A percentile compares a stretch with the other conserved stretches of the same genome.
phyloP scores from a whole-genome alignment of 352 stramenopile species.

The Phytophthora crassamura region DNA sequence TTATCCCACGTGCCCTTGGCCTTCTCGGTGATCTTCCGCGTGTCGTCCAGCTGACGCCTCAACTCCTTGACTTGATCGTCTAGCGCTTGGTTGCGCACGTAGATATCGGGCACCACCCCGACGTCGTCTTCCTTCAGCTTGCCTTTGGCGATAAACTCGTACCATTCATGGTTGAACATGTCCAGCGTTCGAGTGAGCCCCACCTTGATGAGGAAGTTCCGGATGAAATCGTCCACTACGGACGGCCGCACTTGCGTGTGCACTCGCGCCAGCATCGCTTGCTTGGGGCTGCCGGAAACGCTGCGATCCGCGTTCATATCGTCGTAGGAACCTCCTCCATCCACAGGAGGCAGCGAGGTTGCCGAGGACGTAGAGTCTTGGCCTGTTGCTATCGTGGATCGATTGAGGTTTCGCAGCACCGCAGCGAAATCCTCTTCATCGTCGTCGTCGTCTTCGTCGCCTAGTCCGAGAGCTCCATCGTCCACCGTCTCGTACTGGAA shows the following conservation, averaged over 20 bases:
- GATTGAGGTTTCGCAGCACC: slow-evolving; percentile 77
- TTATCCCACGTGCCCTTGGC: slow-evolving; percentile 96
- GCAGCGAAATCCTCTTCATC: slow-evolving; percentile 91
- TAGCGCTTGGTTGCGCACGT: slow-evolving; percentile 92
- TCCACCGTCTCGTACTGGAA: slow-evolving; percentile 88
- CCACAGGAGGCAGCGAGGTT: slow-evolving; percentile 12
- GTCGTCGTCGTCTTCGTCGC: slow-evolving; percentile 75
- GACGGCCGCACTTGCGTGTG: slow-evolving; percentile 83
- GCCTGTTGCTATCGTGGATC: slow-evolving; percentile 49
- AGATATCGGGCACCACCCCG: slow-evolving; percentile 94
- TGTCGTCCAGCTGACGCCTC: slow-evolving; percentile 88
- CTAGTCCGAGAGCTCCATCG: slow-evolving; percentile 54
- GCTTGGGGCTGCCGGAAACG: slow-evolving; percentile 32
- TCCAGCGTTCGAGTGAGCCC: slow-evolving; percentile 91
- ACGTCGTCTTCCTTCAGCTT: slow-evolving; percentile 92
- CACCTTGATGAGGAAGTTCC: slow-evolving; percentile 96
- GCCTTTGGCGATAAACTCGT: slow-evolving; percentile 93
- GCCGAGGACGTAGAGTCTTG: slow-evolving; percentile 23
- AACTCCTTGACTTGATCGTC: slow-evolving; percentile 91
- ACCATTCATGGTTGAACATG: slow-evolving; percentile 97
- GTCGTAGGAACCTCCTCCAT: slow-evolving; percentile 12
- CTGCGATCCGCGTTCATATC: slow-evolving; percentile 25
- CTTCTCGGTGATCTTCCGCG: slow-evolving; percentile 88
- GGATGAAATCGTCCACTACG: slow-evolving; percentile 95
- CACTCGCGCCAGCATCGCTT: slow-evolving; percentile 28